These are phyloP conservation scores for Ailanthus altissimus DNA, from an alignment of 345 rosid species.

Conservation along the genomic window DNA sequence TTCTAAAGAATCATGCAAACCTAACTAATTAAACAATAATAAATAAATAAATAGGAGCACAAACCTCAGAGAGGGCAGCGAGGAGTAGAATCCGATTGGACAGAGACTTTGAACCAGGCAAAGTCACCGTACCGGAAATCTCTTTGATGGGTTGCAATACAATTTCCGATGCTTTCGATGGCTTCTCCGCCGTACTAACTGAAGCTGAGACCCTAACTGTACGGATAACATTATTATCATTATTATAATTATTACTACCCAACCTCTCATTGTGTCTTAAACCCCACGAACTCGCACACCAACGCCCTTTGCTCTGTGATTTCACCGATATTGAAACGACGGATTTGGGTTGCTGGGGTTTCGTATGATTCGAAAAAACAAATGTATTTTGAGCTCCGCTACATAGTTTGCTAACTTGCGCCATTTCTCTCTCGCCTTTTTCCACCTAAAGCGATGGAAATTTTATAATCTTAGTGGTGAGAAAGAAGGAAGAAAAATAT, in stretches of 20 bases:
- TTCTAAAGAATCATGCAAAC: background rate
- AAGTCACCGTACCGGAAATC: slow-evolving; percentile 74
- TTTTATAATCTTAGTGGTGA: too few species aligned
- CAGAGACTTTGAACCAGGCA: slow-evolving; percentile 94
- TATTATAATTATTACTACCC: background rate
- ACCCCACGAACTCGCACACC: slow-evolving; percentile 32
- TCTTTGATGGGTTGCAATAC: slow-evolving; percentile 80
- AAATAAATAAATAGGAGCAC: background rate
- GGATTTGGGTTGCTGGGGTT: slow-evolving; percentile 29
- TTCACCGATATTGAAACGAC: slow-evolving; percentile 38
- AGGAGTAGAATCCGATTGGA: slow-evolving; percentile 93
- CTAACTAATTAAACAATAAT: background rate
- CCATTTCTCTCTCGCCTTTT: slow-evolving; percentile 42
- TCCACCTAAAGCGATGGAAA: too few species aligned
- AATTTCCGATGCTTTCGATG: slow-evolving; percentile 65
- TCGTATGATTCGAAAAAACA: slow-evolving; percentile 34
- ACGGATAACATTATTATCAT: slow-evolving; percentile 19
- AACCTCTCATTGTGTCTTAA: slow-evolving; percentile 30
- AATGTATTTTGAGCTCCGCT: slow-evolving; percentile 39
- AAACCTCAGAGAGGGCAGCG: slow-evolving; percentile 89
- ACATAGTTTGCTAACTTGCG: slow-evolving; percentile 57
- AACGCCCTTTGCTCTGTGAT: slow-evolving; percentile 39
- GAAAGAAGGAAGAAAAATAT: background rate
- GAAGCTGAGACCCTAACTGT: slow-evolving; percentile 53
- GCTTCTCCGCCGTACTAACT: slow-evolving; percentile 62